These are phyloP conservation scores for Kazachstania kunashirensis DNA, from an alignment of 805 yeast species.

Conservation along the genomic window DNA sequence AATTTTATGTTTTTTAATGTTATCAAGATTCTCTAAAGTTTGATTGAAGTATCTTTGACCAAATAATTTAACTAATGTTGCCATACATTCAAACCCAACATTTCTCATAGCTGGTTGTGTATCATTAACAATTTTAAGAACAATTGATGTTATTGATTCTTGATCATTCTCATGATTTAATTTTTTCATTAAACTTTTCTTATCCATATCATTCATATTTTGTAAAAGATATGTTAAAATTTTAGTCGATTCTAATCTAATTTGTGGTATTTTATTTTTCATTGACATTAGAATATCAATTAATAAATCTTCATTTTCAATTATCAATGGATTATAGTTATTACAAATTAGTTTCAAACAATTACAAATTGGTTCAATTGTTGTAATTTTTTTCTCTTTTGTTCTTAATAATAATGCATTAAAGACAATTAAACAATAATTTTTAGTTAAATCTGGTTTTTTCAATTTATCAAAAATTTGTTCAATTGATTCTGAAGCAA, in stretches of 20 bases:
- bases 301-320: constrained; percentile 34
- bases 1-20: constrained; percentile 6
- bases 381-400: constrained; percentile 78
- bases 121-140: constrained; percentile 62
- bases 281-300: constrained; percentile 51
- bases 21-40: constrained; percentile 33
- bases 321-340: constrained; percentile 34
- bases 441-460: constrained; percentile 40
- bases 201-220: constrained; percentile 7
- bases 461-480: constrained; percentile 55
- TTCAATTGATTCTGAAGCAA: constrained; percentile 61
- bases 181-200: constrained; percentile 7
- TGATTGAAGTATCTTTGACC: constrained; percentile 61
- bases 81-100: constrained; percentile 67
- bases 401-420: constrained; percentile 66
- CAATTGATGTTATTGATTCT: constrained; percentile 18
- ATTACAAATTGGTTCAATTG: constrained; percentile 56
- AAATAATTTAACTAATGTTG: constrained; percentile 71
- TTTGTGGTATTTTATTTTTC: constrained; percentile 75
- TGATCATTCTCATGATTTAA: constrained; percentile 15
- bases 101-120: constrained; percentile 78
- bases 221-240: constrained; percentile 48
- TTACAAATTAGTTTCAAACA: constrained; percentile 58
- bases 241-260: constrained; percentile 59
- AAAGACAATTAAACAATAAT: constrained; percentile 39